phyloP scores from a whole-genome alignment of 1,284 basidiomycete species.

The Sutorius eximius region DNA sequence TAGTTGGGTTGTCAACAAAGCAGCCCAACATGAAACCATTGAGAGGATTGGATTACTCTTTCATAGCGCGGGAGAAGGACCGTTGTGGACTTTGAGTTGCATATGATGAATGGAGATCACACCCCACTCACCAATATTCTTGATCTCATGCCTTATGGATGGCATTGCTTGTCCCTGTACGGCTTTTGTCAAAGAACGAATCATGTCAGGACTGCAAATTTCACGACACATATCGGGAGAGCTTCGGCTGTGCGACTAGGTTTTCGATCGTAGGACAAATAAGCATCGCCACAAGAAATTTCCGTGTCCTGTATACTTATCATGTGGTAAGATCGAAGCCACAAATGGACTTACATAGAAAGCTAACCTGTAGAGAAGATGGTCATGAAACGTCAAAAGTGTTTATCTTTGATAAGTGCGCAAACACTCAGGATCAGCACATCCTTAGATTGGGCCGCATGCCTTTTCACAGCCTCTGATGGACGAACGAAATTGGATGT shows the following conservation, averaged over 20 bases:
- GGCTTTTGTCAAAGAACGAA: not conserved
- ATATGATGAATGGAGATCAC: not conserved
- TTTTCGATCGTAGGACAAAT: not conserved
- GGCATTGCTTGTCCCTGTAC: not conserved
- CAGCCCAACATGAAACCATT: too few relatives aligned
- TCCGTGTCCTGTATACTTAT: not conserved
- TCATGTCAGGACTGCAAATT: not conserved
- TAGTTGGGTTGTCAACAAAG: too few relatives aligned
- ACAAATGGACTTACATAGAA: not conserved
- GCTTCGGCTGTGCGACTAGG: not conserved
- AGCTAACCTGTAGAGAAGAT: not conserved
- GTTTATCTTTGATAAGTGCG: not conserved
- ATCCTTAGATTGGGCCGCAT: not conserved
- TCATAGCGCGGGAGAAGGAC: not conserved
- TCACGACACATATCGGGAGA: not conserved
- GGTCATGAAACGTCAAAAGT: not conserved
- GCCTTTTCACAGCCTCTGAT: slow-evolving; percentile 1
- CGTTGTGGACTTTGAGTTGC: too few relatives aligned
- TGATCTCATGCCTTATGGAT: not conserved
- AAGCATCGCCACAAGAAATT: not conserved
- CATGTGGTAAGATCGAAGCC: not conserved
- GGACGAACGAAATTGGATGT: not conserved
- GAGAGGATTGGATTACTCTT: not conserved
- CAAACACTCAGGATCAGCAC: not conserved
- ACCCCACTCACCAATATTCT: not conserved